These are phyloP conservation scores for Onygenales sp. DNA, from an alignment of 2,329 filamentous ascomycete genomes.

Conservation along the genomic window DNA sequence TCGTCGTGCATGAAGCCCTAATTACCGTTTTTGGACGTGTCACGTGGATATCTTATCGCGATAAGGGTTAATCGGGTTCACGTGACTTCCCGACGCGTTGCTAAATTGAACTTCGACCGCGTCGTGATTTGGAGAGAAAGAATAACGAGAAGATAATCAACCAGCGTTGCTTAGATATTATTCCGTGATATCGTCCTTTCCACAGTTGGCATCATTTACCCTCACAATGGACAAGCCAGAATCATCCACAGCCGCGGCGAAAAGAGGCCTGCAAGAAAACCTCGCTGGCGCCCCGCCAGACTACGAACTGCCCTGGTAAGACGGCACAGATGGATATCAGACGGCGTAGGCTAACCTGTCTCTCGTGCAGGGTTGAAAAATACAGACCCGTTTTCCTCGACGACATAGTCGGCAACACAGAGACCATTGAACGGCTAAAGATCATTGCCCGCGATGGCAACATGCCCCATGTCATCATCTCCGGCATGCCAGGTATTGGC, in stretches of 20 bases:
- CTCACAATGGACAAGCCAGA: conserved; percentile 35
- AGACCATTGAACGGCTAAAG: conserved; percentile 93
- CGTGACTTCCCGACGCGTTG: conserved; percentile 1
- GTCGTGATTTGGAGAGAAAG: background rate
- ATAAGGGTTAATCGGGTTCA: conserved; percentile 1
- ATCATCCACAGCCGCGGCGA: conserved; percentile 35
- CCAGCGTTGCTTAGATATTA: background rate
- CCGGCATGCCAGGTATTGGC: conserved; percentile 97
- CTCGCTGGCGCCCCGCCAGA: conserved; percentile 32
- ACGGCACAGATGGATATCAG: background rate
- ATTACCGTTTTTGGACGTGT: background rate
- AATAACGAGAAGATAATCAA: background rate
- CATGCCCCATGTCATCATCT: conserved; percentile 98
- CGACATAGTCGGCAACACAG: conserved; percentile 94
- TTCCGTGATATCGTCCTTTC: background rate
- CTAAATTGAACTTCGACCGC: background rate
- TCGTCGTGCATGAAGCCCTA: background rate
- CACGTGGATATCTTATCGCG: background rate
- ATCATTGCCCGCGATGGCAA: conserved; percentile 98
- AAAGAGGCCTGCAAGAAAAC: conserved; percentile 31
- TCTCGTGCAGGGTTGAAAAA: conserved; percentile 78
- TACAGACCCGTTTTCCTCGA: conserved; percentile 91
- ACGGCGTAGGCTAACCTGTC: background rate
- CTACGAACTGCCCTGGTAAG: conserved; percentile 42
- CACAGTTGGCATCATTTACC: background rate